Base-by-base conservation (phyloP, 2,329 filamentous ascomycete genomes). In the Polychaeton citri region DNA sequence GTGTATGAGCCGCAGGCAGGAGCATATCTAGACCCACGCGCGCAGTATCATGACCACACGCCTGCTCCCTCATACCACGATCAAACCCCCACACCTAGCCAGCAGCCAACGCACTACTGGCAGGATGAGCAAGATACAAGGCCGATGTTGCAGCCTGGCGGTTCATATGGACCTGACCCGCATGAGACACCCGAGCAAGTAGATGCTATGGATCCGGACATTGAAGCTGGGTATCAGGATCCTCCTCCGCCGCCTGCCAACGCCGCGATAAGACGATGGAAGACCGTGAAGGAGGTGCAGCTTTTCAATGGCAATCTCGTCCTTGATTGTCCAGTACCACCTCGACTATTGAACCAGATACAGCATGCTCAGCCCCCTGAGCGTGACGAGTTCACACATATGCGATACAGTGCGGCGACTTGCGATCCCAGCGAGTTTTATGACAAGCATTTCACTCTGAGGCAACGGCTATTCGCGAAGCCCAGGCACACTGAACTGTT, bases 221-320 rank as follows among this genome's bases (percentile, higher is more conserved):
- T 56, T 12, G 55, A 59, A 37, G 48, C 41, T 32, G 54, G 52
- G 9, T 62, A 60, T 40, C 49, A 58, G 16, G 62, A 66, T 38
- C 55, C 62, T 20, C 59, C 61, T 9, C 64, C 64, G 41, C 66
- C 68, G 37, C 66, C 71, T 15, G 68, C 66, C 45, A 72, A 68
- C 38, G 72, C 65, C 43, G 72, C 72, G 4, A 76, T 96, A 47
- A 80, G 83, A 58, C 74, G 90, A 57, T 96, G 85, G 83, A 98
- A 96, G 69, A 98, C 90, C 0, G 88, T 98, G 33, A 98, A 96
- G 63, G 85, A 95, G 65, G 88, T 98, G n/a, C 79, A 92, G 51
- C 64, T 98, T 36, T 98, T 94, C 68, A 81, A 92, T 47, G 90
- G 90, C 44, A 98, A 98, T 61, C 72, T 98, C 51, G 87, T 98